Evolutionary conservation across 371 early-diverging fungal species (phyloP), one percentile per base, ranked within the genome.

Genomic region (Mucor racemosus): DNA sequence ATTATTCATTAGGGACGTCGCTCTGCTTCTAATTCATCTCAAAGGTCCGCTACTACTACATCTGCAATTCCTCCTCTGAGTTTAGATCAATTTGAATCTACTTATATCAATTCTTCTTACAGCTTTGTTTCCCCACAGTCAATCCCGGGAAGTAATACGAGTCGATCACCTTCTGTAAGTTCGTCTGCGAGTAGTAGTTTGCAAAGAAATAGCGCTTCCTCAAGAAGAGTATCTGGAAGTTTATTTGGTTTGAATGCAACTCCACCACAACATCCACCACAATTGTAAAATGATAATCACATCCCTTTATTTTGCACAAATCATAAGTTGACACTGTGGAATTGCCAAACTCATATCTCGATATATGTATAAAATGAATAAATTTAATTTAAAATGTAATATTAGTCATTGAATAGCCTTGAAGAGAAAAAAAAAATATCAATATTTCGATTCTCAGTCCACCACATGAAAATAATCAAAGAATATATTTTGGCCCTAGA

Each of bases 21-120:
- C 15, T 81, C 82, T 7, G 71, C 76, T n/a, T 81, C 82, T 1
- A 81, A 70, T 21, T 81, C 82, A 6, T 81, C 82, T 19, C 79
- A 75, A 33, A 65, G 77, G 44, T 81, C 81, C 0, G 44, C 55
- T 10, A 70, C 75, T 7, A 42, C 50, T 5, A 26, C 53, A 11
- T 5, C 2, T 13, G 62, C 68, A 5, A 72, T 75, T 35, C 75
- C 77, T n/a, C 76, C 77, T 17, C 62, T 76, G 8, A 72, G 71
- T 17, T 54, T 77, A 13, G 77, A 77, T 62, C 70, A 68, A 26
- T 31, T 64, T 7, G 64, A 64, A 34, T 42, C 33, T 13, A 13
- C 34, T 1, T 56, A 15, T 40, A 38, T 36, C 13, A 17, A 33
- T 14, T 70, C 74, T 19, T 58, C 77, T 3, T 62, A 72, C 13